Evolutionary conservation across 441 rosid genomes (phyloP), one percentile per base, ranked within the genome.

Genomic region (Erodium chrysanthum): DNA sequence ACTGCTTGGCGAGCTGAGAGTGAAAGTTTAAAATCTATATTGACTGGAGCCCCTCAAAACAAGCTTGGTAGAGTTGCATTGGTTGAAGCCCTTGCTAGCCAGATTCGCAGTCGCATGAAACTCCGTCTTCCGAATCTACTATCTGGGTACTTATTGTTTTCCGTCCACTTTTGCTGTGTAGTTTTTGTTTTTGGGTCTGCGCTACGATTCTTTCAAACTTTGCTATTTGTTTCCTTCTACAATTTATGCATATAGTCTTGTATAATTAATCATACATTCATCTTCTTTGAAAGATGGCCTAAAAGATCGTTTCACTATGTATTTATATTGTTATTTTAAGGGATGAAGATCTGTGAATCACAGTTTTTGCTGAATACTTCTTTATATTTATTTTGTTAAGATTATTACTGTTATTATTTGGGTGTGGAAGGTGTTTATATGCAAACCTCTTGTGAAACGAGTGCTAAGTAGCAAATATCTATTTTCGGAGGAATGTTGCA

Each of bases 1-100:
- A 89, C 91, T 70, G 98, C 98, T 54, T 88, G 98, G 98, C 85
- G 85, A 56, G 97, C 96, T 17, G 97, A 92, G 89, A 91, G 83
- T 71, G 98, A 88, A 77, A 92, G 94, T 78, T 80, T 92, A 0
- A 92, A 90, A 70, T 87, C 94, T 60, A 86, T 86, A 73, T 75
- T 92, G 72, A 87, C 78, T 21, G 96, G 95, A 74, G 89, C 91
- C 58, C 97, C 95, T 7, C 97, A 76, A 70, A 84, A 78, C 87
- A 90, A 86, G 82, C 96, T 92, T 62, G 98, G 97, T 60, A 86
- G 98, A 84, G 73, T 88, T 75, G 92, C 98, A 63, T 69, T 92
- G 79, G 90, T 92, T 74, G 97, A 90, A 64, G 80, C 88, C 52
- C 85, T 92, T 74, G 96, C 97, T 66, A 75, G 84, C 73, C 97